Percentiles rank a stretch among this genome's conserved stretches.
Conservation (phyloP, 78 protist genomes). For the Dictyostelium discoideum region DNA sequence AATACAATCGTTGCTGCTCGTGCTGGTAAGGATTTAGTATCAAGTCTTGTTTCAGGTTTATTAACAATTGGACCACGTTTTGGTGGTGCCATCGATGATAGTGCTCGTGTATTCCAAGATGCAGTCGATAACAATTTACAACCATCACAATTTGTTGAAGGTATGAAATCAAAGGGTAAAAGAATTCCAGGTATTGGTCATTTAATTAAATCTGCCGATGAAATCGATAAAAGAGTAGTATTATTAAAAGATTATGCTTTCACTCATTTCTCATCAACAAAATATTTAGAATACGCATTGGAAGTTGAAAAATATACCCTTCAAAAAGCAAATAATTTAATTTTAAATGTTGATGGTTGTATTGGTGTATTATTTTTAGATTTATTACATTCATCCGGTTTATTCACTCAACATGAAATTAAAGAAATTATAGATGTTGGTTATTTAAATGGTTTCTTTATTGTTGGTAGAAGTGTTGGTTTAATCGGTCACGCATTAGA, state of each 20-base stretch:
- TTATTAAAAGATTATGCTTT: slow-evolving; percentile 85
- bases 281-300: slow-evolving; percentile 75
- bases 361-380: slow-evolving; percentile 94
- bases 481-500: slow-evolving; percentile 96
- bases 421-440: slow-evolving; percentile 84
- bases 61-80: slow-evolving; percentile 97
- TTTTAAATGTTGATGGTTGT: slow-evolving; percentile 97
- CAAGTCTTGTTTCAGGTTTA: slow-evolving; percentile 93
- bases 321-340: slow-evolving; percentile 92
- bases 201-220: slow-evolving; percentile 90
- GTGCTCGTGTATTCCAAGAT: slow-evolving; percentile 84
- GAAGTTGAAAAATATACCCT: slow-evolving; percentile 94
- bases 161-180: slow-evolving; percentile 86
- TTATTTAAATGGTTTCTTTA: slow-evolving; percentile 95
- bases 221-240: slow-evolving; percentile 95
- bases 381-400: slow-evolving; percentile 87
- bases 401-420: slow-evolving; percentile 94
- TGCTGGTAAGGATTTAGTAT: slow-evolving; percentile 97
- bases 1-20: slow-evolving; percentile 95
- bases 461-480: slow-evolving; percentile 95
- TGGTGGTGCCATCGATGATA: slow-evolving; percentile 97
- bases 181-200: slow-evolving; percentile 98
- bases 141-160: slow-evolving; percentile 91
- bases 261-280: slow-evolving; percentile 54
- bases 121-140: slow-evolving; percentile 87